Base-by-base conservation (phyloP, 345 rosid genomes). In the Hibiscus tridactylites region DNA sequence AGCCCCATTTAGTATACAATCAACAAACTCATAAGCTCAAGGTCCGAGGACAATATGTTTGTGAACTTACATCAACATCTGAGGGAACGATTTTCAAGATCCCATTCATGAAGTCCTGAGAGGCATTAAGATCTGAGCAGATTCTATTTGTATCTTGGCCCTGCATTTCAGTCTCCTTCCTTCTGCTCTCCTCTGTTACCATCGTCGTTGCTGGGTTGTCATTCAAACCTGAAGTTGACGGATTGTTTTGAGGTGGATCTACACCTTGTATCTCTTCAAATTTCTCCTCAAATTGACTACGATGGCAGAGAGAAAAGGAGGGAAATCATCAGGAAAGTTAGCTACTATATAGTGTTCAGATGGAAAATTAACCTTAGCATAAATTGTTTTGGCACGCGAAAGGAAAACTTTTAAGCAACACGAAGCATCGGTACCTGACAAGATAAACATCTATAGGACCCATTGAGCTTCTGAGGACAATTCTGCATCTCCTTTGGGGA, bases 391-490 rank as follows among this genome's bases (percentile, higher is more conserved):
- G 9, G 21, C 49, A 46, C 1, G 54, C 39, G 68, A 31, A 29
- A 28, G n/a, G 61, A 44, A 64, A 29, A 57, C 13, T 42, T 26
- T 24, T 28, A 76, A 70, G 54, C 49, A 73, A 73, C 4, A 12
- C 69, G 50, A 75, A 79, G 67, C 59, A 80, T 78, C 4, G 33
- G 74, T 79, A 92, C 99, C 99, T 92, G 83, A 95, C 98, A 61
- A 95, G 92, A 73, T 89, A 95, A 81, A 95, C 97, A 79, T 95
- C 99, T 75, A 95, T 89, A 0, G 97, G 97, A 65, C 97, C 99
- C 98, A 92, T 95, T 59, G 99, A 87, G 78, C 97, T 95, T 84
- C 97, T 87, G 31, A 95, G 85, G 63, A 95, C 93, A 71, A 95
- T 89, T 84, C 97, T 88, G 73, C 89, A 95, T 77, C 96, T 88